Conservation (phyloP, 2,329 filamentous ascomycete species). For the Diaporthe batatas region DNA sequence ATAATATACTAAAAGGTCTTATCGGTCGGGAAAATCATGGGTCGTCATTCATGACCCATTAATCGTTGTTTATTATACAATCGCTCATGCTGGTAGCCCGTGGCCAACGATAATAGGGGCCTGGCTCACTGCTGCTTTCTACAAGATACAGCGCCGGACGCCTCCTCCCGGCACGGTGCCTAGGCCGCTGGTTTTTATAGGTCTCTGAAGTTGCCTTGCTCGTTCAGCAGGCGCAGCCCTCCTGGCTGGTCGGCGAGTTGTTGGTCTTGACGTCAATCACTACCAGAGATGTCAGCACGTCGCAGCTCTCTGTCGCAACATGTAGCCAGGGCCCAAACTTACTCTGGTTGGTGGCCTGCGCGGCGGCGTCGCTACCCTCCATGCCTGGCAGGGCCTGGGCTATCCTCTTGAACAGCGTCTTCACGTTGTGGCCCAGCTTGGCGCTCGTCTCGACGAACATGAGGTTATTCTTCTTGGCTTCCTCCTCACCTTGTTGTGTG, state of each 20-base stretch:
- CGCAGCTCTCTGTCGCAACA: background rate
- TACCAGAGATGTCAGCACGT: constrained; percentile 55
- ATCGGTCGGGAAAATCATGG: constrained; percentile 34
- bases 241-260: constrained; percentile 76
- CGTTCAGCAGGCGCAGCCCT: constrained; percentile 77
- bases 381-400: constrained; percentile 97
- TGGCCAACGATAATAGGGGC: constrained; percentile 38
- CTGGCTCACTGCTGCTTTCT: constrained; percentile 41
- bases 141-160: constrained; percentile 33
- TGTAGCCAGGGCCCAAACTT: constrained; percentile 54
- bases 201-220: constrained; percentile 12
- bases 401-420: constrained; percentile 97
- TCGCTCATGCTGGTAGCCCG: constrained; percentile 41
- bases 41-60: constrained; percentile 43
- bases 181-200: constrained; percentile 6
- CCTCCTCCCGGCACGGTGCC: constrained; percentile 2
- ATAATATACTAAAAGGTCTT: constrained; percentile 40
- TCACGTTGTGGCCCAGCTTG: constrained; percentile 98
- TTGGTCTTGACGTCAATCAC: constrained; percentile 96
- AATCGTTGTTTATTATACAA: constrained; percentile 43
- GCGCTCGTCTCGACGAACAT: constrained; percentile 99
- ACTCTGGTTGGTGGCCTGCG: constrained; percentile 83
- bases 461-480: constrained; percentile 96
- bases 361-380: constrained; percentile 88
- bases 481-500: constrained; percentile 94